A percentile compares a stretch with the other conserved stretches of the same genome.
phyloP scores from a whole-genome alignment of 2,329 filamentous ascomycete genomes.

The Thyridium curvatum region DNA sequence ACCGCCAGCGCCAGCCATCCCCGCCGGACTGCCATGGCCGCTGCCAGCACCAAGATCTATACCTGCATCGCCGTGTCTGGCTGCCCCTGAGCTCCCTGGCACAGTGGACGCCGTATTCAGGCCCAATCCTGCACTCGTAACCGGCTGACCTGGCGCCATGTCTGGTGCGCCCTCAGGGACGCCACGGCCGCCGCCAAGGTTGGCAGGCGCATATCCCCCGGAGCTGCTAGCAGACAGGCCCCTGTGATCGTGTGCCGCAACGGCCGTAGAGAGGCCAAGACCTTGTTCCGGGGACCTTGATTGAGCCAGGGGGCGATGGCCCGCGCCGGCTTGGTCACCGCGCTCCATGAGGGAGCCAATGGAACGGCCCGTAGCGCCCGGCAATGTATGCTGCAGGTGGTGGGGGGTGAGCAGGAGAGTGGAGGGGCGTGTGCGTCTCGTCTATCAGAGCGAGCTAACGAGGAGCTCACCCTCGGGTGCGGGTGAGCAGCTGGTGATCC shows the following conservation, averaged over 20 bases:
- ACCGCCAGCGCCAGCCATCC: background rate
- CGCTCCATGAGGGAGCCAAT: background rate
- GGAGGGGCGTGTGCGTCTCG: too few species aligned
- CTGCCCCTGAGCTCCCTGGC: too few species aligned
- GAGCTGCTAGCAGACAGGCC: background rate
- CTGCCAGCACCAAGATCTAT: background rate
- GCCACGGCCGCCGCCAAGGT: background rate
- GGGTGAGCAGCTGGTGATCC: too few species aligned
- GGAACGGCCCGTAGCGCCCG: background rate
- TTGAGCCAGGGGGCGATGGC: background rate
- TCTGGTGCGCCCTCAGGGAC: background rate
- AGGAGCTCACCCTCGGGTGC: too few species aligned
- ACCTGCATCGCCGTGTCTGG: background rate
- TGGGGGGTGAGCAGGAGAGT: background rate
- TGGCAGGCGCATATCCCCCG: background rate
- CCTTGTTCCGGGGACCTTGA: background rate
- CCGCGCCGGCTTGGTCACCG: background rate
- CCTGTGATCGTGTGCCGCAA: background rate
- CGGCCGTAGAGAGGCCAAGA: background rate
- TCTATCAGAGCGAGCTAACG: too few species aligned
- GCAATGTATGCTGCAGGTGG: background rate
- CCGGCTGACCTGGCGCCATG: background rate
- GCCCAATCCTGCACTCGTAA: too few species aligned
- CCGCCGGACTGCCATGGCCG: too few species aligned
- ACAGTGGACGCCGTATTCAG: background rate